phyloP scores from a whole-genome alignment of 768 basidiomycete species.

The Mycena haematopus region DNA sequence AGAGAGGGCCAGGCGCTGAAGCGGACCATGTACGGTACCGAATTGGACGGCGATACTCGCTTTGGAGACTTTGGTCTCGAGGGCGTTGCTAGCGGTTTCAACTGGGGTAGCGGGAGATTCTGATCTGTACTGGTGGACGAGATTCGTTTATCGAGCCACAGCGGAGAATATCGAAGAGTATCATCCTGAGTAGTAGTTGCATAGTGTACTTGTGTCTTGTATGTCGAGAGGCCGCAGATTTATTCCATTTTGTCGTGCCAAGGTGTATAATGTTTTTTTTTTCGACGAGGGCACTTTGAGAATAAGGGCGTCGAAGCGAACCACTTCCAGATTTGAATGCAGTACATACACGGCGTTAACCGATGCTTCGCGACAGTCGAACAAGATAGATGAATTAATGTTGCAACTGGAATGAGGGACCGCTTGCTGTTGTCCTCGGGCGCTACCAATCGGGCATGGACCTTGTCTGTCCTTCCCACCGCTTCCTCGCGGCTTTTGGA shows the following conservation, averaged over 20 bases:
- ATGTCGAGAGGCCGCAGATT: not conserved
- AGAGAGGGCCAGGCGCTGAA: slow-evolving; percentile 53
- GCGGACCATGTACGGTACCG: slow-evolving; percentile 86
- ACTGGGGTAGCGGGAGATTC: slow-evolving; percentile 61
- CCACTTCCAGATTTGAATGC: too few relatives aligned
- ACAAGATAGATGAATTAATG: too few relatives aligned
- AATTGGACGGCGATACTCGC: slow-evolving; percentile 80
- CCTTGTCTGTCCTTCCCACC: too few relatives aligned
- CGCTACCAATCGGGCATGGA: too few relatives aligned
- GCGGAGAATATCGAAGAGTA: slow-evolving; percentile 1
- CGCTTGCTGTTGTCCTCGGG: too few relatives aligned
- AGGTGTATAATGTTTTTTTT: too few relatives aligned
- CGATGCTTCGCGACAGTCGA: not conserved
- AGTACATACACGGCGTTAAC: too few relatives aligned
- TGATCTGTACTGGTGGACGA: slow-evolving; percentile 31
- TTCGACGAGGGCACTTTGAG: too few relatives aligned
- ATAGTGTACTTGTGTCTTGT: slow-evolving; percentile 26
- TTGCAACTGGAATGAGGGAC: too few relatives aligned
- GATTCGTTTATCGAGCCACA: not conserved
- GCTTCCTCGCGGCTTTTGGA: too few relatives aligned
- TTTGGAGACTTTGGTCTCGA: slow-evolving; percentile 87
- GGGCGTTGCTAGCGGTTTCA: slow-evolving; percentile 72
- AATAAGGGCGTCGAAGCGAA: too few relatives aligned
- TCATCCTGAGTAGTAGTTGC: not conserved
- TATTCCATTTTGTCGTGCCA: too few relatives aligned